Evolutionary conservation across 768 basidiomycete species (phyloP).

Genomic region (Lactifluus subvellereus): DNA sequence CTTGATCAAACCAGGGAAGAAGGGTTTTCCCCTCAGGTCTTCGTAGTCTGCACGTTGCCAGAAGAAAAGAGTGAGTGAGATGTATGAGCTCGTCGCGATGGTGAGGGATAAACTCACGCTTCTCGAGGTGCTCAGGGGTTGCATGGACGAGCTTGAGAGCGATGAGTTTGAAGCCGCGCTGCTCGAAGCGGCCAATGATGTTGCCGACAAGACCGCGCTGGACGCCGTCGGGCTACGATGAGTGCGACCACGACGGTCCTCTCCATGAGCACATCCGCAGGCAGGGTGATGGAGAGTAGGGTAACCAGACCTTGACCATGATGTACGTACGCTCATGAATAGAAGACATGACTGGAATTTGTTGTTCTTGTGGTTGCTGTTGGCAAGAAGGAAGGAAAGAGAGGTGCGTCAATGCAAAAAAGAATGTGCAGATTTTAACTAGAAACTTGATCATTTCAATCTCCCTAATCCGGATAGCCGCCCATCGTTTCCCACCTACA

Average conservation of each 20-base stretch:
- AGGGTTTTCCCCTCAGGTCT: constrained; percentile 88
- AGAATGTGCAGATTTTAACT: constrained; percentile 29
- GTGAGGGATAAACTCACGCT: constrained; percentile 45
- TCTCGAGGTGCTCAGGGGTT: constrained; percentile 79
- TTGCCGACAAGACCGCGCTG: constrained; percentile 92
- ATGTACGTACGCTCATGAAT: constrained; percentile 90
- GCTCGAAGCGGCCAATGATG: constrained; percentile 95
- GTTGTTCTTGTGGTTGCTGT: constrained; percentile 20
- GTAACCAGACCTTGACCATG: constrained; percentile 88
- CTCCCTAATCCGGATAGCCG: constrained; percentile 23
- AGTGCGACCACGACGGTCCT: constrained; percentile 5
- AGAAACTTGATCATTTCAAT: constrained; percentile 20
- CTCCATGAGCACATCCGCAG: constrained; percentile 4
- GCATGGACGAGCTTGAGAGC: constrained; percentile 89
- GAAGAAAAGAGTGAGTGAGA: neutral
- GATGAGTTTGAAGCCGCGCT: constrained; percentile 95
- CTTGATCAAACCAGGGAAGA: constrained; percentile 94
- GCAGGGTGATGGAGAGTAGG: neutral
- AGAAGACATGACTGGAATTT: constrained; percentile 47
- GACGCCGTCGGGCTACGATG: constrained; percentile 90
- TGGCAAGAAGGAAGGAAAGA: constrained; percentile 30
- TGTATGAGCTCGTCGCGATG: neutral
- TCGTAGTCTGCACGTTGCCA: constrained; percentile 71
- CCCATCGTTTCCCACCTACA: constrained; percentile 21
- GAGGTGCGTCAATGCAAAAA: constrained; percentile 25